Evolutionary conservation across 1,284 basidiomycete species (phyloP).

Genomic region (Cryptococcus sp.): DNA sequence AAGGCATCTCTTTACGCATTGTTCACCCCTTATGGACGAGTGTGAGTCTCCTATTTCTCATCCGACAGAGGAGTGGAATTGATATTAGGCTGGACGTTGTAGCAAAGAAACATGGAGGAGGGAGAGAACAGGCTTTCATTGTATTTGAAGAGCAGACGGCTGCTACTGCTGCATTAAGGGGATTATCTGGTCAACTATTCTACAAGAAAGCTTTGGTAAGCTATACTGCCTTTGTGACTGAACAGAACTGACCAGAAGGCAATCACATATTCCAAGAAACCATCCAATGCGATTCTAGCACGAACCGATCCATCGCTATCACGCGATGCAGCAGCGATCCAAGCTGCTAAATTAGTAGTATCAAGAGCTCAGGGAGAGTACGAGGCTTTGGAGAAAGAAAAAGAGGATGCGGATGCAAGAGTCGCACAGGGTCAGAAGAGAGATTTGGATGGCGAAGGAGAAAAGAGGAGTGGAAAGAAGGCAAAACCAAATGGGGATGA

Average conservation of each 20-base stretch:
- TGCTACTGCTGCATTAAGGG: constrained; percentile 85
- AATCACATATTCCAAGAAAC: constrained; percentile 79
- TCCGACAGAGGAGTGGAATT: neutral
- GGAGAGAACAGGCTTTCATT: constrained; percentile 94
- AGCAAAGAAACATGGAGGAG: constrained; percentile 75
- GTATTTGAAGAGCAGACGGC: constrained; percentile 85
- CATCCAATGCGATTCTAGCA: constrained; percentile 72
- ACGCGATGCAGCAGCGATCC: constrained; percentile 53
- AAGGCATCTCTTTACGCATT: constrained; percentile 77
- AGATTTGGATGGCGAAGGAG: constrained; percentile 55
- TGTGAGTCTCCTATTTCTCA: constrained; percentile 48
- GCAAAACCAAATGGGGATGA: constrained; percentile 34
- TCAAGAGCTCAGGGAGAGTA: constrained; percentile 52
- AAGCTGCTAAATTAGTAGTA: constrained; percentile 44
- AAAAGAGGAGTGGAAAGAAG: constrained; percentile 19
- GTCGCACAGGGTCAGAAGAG: constrained; percentile 38
- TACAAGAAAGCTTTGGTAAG: constrained; percentile 52
- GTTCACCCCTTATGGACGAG: constrained; percentile 87
- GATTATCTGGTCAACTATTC: constrained; percentile 84
- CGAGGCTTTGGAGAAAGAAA: constrained; percentile 57
- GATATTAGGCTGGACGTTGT: constrained; percentile 70
- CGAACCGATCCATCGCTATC: constrained; percentile 56
- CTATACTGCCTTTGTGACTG: too few relatives aligned
- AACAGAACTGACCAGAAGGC: constrained; percentile 52
- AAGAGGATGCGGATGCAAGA: constrained; percentile 58